phyloP scores from a whole-genome alignment of 305 asterid genomes.

The Fraxinus sp. region DNA sequence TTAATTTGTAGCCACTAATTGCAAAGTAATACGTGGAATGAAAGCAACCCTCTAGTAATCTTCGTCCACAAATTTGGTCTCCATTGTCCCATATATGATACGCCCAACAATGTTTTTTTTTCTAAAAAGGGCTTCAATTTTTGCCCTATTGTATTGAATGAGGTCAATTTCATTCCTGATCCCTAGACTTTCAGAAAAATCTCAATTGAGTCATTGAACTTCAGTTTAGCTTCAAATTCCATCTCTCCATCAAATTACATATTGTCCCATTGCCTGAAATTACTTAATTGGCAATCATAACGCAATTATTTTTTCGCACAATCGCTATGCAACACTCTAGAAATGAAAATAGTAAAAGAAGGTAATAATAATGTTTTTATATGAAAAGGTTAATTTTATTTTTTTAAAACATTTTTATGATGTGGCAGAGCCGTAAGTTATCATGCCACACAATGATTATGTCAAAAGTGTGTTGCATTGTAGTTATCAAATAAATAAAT shows the following conservation, averaged over 20 bases:
- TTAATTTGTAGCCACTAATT: constrained; percentile 36
- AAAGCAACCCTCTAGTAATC: not conserved
- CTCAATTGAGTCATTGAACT: not conserved
- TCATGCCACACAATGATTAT: too few relatives aligned
- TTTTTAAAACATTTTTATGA: too few relatives aligned
- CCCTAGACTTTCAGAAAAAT: not conserved
- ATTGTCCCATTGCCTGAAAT: not conserved
- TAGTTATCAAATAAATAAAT: too few relatives aligned
- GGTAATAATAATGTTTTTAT: not conserved
- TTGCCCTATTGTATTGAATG: not conserved
- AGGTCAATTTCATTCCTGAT: not conserved
- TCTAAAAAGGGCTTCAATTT: not conserved
- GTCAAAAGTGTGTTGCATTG: too few relatives aligned
- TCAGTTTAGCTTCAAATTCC: not conserved
- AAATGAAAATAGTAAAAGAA: too few relatives aligned
- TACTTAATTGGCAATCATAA: not conserved
- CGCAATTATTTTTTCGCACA: not conserved
- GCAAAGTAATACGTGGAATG: constrained; percentile 24
- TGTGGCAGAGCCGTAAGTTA: too few relatives aligned
- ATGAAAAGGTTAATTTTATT: not conserved
- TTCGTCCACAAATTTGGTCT: constrained; percentile 29
- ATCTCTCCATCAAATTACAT: not conserved
- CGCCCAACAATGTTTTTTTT: not conserved
- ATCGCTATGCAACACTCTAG: not conserved
- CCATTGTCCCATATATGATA: constrained; percentile 2